phyloP scores from a whole-genome alignment of 495 filamentous ascomycete genomes.

The Xylaria sp. region DNA sequence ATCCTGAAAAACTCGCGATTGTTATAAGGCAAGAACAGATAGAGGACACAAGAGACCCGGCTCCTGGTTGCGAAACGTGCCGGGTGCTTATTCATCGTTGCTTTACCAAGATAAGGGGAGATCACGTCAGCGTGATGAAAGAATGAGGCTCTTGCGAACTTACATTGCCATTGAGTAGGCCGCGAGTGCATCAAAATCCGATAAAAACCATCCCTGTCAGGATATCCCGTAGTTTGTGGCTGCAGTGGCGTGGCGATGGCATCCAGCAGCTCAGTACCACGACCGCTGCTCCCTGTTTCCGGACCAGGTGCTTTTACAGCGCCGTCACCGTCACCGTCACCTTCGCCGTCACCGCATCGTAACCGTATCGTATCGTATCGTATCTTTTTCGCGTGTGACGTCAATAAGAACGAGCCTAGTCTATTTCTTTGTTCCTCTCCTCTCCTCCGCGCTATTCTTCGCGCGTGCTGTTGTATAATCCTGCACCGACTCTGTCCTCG shows the following conservation, averaged over 20 bases:
- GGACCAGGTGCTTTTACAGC: no score
- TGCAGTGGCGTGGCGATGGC: background rate
- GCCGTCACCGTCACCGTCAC: background rate
- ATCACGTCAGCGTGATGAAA: slow-evolving; percentile 5
- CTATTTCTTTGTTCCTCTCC: background rate
- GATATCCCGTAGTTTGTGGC: background rate
- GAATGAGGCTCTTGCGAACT: slow-evolving; percentile 26
- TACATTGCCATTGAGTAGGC: background rate
- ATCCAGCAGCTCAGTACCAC: slow-evolving; percentile 1
- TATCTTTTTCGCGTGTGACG: background rate
- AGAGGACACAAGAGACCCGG: background rate
- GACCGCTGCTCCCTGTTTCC: background rate
- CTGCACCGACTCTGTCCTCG: slow-evolving; percentile 17
- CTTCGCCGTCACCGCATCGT: background rate
- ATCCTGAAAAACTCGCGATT: background rate
- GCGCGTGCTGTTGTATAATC: background rate
- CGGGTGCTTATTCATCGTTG: slow-evolving; percentile 16
- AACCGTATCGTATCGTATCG: background rate
- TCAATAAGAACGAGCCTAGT: background rate
- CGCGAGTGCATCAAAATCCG: background rate
- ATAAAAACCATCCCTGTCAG: slow-evolving; percentile 4
- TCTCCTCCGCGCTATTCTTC: background rate
- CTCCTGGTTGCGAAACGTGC: background rate
- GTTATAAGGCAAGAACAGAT: background rate
- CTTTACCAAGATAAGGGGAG: background rate